Base-by-base conservation (phyloP, 441 rosid genomes). In the Brassica hybrid region DNA sequence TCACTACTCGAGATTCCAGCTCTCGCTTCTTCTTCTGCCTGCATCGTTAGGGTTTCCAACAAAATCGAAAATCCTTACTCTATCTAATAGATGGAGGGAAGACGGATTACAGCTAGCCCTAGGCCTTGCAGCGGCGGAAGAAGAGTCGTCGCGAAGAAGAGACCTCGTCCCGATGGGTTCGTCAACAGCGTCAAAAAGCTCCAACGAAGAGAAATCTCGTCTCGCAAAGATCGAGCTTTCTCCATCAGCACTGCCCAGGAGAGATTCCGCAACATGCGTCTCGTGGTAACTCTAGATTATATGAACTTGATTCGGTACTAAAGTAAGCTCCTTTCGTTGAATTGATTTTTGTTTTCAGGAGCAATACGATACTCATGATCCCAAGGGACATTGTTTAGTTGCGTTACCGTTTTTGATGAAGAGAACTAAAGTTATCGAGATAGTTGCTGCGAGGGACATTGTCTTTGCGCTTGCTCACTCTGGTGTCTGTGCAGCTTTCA, bases 391-490 rank as follows among this genome's bases (percentile, higher is more conserved):
- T 43, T 87, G 89, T 67, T 78, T 93, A 5, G 84, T 87, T 17
- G 97, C 88, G n/a, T 80, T 94, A 71, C 96, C 98, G 7, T 94
- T 91, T 83, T 83, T 94, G 80, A 94, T 87, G 90, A 94, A 94
- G 82, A 86, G 98, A 72, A 88, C 98, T 0, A 93, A 91, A 84
- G 94, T 95, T 16, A 93, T 95, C 6, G 99, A 95, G 90, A 95
- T 95, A 43, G 97, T 95, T 13, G 97, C 99, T 27, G 98, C 99
- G 13, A 89, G 88, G 14, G 98, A 90, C 82, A 94, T 94, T 52
- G 94, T 94, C 32, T 94, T 94, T 76, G 98, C 99, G 16, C 99
- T 94, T 79, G 91, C 95, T 7, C 98, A 91, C 76, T 95, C 98
- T 25, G 99, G 98, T 80, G 94, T 95, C 43, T 95, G 99, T 52